Conservation (phyloP, 2,329 filamentous ascomycete genomes). For the Elsinoe australis region DNA sequence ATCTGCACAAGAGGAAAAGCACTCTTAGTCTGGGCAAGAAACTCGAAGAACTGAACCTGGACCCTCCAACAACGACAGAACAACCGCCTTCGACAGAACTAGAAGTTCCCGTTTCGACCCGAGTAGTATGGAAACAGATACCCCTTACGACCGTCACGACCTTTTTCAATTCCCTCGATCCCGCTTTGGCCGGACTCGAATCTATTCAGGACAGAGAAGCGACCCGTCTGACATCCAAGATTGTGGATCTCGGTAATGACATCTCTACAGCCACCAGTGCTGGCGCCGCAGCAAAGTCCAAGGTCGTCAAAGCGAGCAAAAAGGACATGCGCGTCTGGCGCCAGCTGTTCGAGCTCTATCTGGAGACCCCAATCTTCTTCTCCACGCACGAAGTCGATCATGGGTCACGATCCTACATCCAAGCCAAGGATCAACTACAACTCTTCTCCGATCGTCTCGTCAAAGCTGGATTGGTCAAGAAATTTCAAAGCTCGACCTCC, state of each 20-base stretch:
- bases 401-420: slow-evolving; percentile 56
- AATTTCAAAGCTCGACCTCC: slow-evolving; percentile 61
- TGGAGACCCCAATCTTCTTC: slow-evolving; percentile 75
- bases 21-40: slow-evolving; percentile 1
- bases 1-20: slow-evolving; percentile 50
- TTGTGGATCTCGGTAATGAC: slow-evolving; percentile 56
- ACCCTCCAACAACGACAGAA: slow-evolving; percentile 22
- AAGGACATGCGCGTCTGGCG: slow-evolving; percentile 68
- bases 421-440: slow-evolving; percentile 59
- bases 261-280: slow-evolving; percentile 51
- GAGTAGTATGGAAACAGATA: slow-evolving; percentile 54
- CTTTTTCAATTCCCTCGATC: slow-evolving; percentile 70
- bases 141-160: slow-evolving; percentile 68
- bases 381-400: slow-evolving; percentile 65
- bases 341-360: slow-evolving; percentile 71
- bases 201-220: slow-evolving; percentile 60
- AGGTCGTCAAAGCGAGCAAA: slow-evolving; percentile 37
- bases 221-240: slow-evolving; percentile 53
- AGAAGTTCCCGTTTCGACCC: background rate
- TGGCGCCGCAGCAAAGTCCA: slow-evolving; percentile 46
- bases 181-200: slow-evolving; percentile 62
- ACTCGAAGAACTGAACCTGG: background rate
- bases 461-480: slow-evolving; percentile 49
- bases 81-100: slow-evolving; percentile 8
- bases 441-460: slow-evolving; percentile 65